Evolutionary conservation across 2,329 filamentous ascomycete species (phyloP).

Genomic region (Apiospora arundinis): DNA sequence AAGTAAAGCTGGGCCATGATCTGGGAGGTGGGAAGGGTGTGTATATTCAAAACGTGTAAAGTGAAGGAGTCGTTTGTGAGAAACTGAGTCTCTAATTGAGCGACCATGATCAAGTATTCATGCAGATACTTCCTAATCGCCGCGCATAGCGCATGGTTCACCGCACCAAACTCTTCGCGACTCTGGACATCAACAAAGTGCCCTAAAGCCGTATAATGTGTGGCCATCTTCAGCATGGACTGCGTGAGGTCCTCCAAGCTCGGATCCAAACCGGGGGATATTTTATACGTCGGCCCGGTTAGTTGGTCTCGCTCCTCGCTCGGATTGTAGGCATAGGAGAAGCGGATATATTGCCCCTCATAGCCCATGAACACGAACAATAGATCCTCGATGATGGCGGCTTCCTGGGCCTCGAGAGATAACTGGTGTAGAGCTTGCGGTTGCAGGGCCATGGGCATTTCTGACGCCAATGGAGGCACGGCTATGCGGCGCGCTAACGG

Average conservation of each 20-base stretch:
- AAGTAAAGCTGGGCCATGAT: slow-evolving; percentile 91
- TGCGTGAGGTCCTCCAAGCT: slow-evolving; percentile 86
- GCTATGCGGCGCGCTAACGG: slow-evolving; percentile 56
- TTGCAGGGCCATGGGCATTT: slow-evolving; percentile 72
- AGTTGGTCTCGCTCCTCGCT: slow-evolving; percentile 85
- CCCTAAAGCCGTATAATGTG: slow-evolving; percentile 89
- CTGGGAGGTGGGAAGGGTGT: slow-evolving; percentile 87
- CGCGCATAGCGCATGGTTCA: slow-evolving; percentile 96
- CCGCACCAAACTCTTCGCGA: slow-evolving; percentile 87
- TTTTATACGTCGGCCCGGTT: slow-evolving; percentile 79
- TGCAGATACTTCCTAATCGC: slow-evolving; percentile 89
- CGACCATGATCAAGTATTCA: slow-evolving; percentile 91
- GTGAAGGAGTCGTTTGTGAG: slow-evolving; percentile 90
- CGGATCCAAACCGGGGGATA: slow-evolving; percentile 85
- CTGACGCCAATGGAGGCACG: slow-evolving; percentile 75
- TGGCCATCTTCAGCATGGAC: slow-evolving; percentile 93
- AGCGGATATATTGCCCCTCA: slow-evolving; percentile 96
- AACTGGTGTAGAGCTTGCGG: slow-evolving; percentile 73
- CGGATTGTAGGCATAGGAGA: slow-evolving; percentile 81
- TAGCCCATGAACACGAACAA: slow-evolving; percentile 98
- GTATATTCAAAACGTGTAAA: slow-evolving; percentile 89
- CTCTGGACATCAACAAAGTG: slow-evolving; percentile 95
- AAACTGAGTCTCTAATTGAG: slow-evolving; percentile 92
- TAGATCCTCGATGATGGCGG: slow-evolving; percentile 85
- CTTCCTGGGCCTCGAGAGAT: slow-evolving; percentile 82